Evolutionary conservation across 2,329 filamentous ascomycete genomes (phyloP), one percentile per base, ranked within the genome.

Genomic region (Diaporthe batatas): DNA sequence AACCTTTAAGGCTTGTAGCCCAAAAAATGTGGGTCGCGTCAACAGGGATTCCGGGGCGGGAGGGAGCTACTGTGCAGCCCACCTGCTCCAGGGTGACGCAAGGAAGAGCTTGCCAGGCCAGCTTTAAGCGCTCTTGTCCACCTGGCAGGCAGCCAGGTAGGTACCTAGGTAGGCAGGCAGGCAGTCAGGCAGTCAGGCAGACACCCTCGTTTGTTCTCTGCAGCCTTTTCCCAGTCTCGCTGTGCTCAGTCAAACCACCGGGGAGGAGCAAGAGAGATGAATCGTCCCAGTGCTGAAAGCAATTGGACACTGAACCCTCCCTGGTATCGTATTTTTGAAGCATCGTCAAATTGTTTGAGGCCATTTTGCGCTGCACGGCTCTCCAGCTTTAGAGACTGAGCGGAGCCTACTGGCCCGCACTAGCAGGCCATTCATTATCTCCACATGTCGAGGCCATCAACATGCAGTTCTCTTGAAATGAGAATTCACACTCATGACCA

Each of bases 41-140:
- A 53, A 47, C 68, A 70, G 55, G 68, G 68, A 54, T 70, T 47
- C 39, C 32, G 44, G n/a, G 25, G 25, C 42, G 36, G n/a, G 25
- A 29, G 42, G 36, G 55, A 39, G 62, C 62, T 39, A 25, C 44
- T 23, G 29, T 47, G 39, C 39, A 32, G 39, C 25, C 23, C 25
- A 47, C 42, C 57, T 32, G 12, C 39, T 42, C 58, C n/a, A 36
- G 54, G 32, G 21, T 69, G 10, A 7, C 14, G 42, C 67, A 69
- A 55, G 49, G 67, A 58, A 54, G 18, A 69, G n/a, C 53, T 47
- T 42, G 39, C 10, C 18, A 34, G n/a, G 18, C 36, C 4, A 14
- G 11, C 21, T 39, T 39, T 39, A 39, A 12, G 11, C 11, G 36
- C 36, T 12, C 1, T 7, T 39, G 11, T 39, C 2, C 36, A 39